Percentiles rank a stretch among this genome's conserved stretches.
Evolutionary conservation across 2,329 filamentous ascomycete species (phyloP).

Genomic region (Tolypocladium paradoxum): DNA sequence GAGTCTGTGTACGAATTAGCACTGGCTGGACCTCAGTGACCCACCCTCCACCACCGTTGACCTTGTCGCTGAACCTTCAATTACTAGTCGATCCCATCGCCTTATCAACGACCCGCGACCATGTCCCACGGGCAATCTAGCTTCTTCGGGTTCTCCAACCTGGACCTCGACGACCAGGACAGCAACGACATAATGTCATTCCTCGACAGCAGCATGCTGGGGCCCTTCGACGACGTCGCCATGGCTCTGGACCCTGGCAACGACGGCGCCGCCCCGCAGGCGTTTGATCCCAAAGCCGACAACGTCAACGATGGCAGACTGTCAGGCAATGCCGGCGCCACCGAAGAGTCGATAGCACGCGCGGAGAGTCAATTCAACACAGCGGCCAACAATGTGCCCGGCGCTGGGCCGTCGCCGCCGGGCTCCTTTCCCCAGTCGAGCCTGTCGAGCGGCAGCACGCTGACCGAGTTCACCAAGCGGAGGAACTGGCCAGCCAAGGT

Average conservation of each 20-base stretch:
- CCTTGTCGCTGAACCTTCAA: neutral
- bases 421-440: conserved; percentile 23
- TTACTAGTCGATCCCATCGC: neutral
- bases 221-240: conserved; percentile 25
- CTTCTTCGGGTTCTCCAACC: conserved; percentile 4
- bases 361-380: conserved; percentile 24
- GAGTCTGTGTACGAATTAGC: too few relatives aligned
- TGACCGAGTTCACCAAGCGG: conserved; percentile 50
- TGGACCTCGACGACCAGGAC: conserved; percentile 15
- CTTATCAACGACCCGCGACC: conserved; percentile 1
- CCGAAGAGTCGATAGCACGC: conserved; percentile 19
- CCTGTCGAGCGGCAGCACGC: conserved; percentile 27
- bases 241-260: conserved; percentile 31
- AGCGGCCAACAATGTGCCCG: conserved; percentile 25
- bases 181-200: conserved; percentile 31
- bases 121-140: conserved; percentile 6
- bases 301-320: conserved; percentile 8
- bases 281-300: conserved; percentile 10
- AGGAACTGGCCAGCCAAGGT: conserved; percentile 80
- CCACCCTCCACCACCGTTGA: neutral
- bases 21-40: neutral
- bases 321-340: conserved; percentile 9
- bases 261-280: conserved; percentile 7
- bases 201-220: conserved; percentile 31
- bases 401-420: conserved; percentile 30